These are phyloP conservation scores for Aspergillus sclerotiicarbonarius DNA, from an alignment of 495 filamentous ascomycete genomes.

Conservation along the genomic window DNA sequence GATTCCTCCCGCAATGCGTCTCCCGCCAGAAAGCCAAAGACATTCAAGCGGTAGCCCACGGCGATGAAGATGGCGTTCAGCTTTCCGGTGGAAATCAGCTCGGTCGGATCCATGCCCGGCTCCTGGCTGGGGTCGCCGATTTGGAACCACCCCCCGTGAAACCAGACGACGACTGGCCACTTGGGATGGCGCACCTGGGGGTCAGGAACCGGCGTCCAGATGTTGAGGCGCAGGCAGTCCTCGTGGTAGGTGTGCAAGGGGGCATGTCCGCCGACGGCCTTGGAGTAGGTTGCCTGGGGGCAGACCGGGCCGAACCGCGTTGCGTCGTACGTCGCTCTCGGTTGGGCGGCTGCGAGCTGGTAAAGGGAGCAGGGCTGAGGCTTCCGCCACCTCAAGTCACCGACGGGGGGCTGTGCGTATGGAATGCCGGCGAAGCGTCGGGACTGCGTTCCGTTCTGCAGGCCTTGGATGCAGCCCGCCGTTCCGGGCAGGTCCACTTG, in stretches of 20 bases:
- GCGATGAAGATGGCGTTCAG: slow-evolving; percentile 52
- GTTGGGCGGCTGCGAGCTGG: slow-evolving; percentile 27
- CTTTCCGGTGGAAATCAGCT: slow-evolving; percentile 49
- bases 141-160: slow-evolving; percentile 53
- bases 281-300: slow-evolving; percentile 35
- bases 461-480: slow-evolving; percentile 14
- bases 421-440: slow-evolving; percentile 42
- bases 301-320: slow-evolving; percentile 42
- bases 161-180: slow-evolving; percentile 58
- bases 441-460: slow-evolving; percentile 26
- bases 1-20: slow-evolving; percentile 34
- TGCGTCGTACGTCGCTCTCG: slow-evolving; percentile 34
- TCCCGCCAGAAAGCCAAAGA: slow-evolving; percentile 59
- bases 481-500: slow-evolving; percentile 6
- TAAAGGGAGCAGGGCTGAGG: slow-evolving; percentile 39
- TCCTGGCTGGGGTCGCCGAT: slow-evolving; percentile 39
- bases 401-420: slow-evolving; percentile 45
- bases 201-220: slow-evolving; percentile 34
- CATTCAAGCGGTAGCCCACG: slow-evolving; percentile 61
- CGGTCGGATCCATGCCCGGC: slow-evolving; percentile 35
- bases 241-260: slow-evolving; percentile 30
- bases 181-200: slow-evolving; percentile 26
- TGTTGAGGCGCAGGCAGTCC: slow-evolving; percentile 48
- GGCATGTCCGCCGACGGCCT: slow-evolving; percentile 21
- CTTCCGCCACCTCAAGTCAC: slow-evolving; percentile 39